Percentiles rank a stretch among this genome's conserved stretches.
Evolutionary conservation across 805 yeast genomes (phyloP).

Genomic region (Lipomyces oligophaga): DNA sequence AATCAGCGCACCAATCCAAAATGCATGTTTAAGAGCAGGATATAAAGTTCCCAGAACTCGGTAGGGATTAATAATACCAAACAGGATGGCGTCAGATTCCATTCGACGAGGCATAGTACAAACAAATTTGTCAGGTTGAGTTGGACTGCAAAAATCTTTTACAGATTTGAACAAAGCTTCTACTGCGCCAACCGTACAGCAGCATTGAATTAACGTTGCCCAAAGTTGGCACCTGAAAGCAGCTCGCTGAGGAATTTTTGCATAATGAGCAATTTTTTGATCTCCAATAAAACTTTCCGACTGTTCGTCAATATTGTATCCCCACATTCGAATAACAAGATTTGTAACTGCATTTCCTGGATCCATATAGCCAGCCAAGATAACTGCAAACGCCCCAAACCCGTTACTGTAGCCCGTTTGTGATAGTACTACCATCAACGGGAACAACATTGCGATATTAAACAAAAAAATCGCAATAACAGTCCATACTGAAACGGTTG

Average conservation of each 20-base stretch:
- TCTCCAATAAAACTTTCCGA: conserved; percentile 59
- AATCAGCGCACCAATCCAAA: conserved; percentile 14
- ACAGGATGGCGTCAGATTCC: conserved; percentile 17
- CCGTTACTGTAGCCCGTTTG: conserved; percentile 42
- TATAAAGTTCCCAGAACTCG: conserved; percentile 14
- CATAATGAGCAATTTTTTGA: conserved; percentile 54
- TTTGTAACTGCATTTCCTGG: conserved; percentile 55
- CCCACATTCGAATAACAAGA: conserved; percentile 49
- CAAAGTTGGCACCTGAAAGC: conserved; percentile 39
- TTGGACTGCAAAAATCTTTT: conserved; percentile 11
- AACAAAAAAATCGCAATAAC: conserved; percentile 36
- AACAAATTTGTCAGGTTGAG: conserved; percentile 15
- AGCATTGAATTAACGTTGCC: conserved; percentile 18
- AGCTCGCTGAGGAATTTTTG: conserved; percentile 43
- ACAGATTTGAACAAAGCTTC: conserved; percentile 13
- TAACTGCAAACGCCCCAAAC: conserved; percentile 35
- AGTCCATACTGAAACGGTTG: conserved; percentile 39
- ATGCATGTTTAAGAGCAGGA: conserved; percentile 14
- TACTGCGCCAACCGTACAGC: conserved; percentile 10
- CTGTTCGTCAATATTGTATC: conserved; percentile 59
- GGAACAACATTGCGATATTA: conserved; percentile 33
- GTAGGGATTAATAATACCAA: conserved; percentile 15
- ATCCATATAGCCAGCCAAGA: conserved; percentile 21
- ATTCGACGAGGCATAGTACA: conserved; percentile 13
- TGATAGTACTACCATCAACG: conserved; percentile 36